Conservation (phyloP, 2,329 filamentous ascomycete genomes). For the Alternaria brassicae region DNA sequence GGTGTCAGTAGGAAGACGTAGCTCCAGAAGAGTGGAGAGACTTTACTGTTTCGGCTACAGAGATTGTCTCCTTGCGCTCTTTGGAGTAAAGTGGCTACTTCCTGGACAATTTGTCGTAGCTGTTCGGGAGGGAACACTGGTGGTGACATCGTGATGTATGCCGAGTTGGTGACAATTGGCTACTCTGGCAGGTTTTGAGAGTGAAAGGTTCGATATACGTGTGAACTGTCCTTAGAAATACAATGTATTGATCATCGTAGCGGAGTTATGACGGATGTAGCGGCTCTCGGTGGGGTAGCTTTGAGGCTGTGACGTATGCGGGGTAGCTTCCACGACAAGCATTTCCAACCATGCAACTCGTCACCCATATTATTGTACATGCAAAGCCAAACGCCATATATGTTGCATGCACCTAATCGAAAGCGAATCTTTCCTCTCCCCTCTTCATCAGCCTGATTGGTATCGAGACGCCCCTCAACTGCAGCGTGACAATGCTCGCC, state of each 20-base stretch:
- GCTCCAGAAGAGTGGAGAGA: background rate
- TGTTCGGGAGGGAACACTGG: constrained; percentile 51
- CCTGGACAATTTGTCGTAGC: constrained; percentile 54
- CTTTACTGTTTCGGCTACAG: constrained; percentile 66
- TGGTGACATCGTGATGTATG: constrained; percentile 30
- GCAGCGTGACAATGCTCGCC: constrained; percentile 72
- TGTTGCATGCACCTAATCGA: constrained; percentile 22
- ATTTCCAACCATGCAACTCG: background rate
- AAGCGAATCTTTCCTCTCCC: constrained; percentile 71
- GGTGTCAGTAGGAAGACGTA: background rate
- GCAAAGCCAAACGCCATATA: background rate
- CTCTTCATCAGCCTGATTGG: constrained; percentile 73
- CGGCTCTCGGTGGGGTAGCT: constrained; percentile 24
- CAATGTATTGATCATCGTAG: background rate
- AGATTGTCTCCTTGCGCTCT: constrained; percentile 63
- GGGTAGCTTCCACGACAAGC: constrained; percentile 20
- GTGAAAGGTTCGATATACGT: background rate
- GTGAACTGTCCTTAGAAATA: constrained; percentile 2
- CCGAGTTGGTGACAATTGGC: background rate
- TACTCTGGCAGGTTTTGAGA: background rate
- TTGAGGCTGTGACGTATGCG: constrained; percentile 25
- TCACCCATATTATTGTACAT: background rate
- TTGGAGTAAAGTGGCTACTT: constrained; percentile 62
- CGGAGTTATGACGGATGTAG: constrained; percentile 2
- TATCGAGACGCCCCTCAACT: constrained; percentile 67